Evolutionary conservation across 192 early-diverging fungal genomes (phyloP), one percentile per base, ranked within the genome.

Genomic region (Paraglomus brasilianum): DNA sequence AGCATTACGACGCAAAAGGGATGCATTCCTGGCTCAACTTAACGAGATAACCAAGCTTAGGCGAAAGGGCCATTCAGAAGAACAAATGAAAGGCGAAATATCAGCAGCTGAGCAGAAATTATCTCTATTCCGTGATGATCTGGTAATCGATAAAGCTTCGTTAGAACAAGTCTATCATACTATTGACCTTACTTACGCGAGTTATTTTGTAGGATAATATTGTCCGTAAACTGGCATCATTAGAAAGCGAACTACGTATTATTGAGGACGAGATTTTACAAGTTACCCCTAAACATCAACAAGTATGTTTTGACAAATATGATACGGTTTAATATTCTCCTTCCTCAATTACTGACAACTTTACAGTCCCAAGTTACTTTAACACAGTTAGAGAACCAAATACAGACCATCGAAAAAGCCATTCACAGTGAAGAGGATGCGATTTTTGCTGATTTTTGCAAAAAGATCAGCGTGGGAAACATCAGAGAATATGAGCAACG

Each of bases 401-500:
- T 83, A 48, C 43, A 73, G 5, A 60, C 24, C 14, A 66, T 79
- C 9, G 80, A 81, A 72, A 59, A 64, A 4, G 72, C 61, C 9
- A 83, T 92, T 47, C 75, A 78, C 22, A 63, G 72, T 19, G 79
- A 83, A 22, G 87, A 88, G 45, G 86, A 90, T 62, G 72, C 78
- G 14, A 78, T 93, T 6, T 99, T 99, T 83, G 82, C 80, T 0
- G 80, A 78, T 1, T 95, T 99, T 58, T 98, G 97, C 76, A 50
- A 55, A 39, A 66, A 72, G 9, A 86, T 93, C n/a, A 80, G 83
- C 4, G 88, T 98, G 1, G 48, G 77, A 8, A 90, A 86, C 66
- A 87, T 98, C 66, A 88, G 92, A 5, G 95, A 92, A 64, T 98
- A 95, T 72, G 95, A 99, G 72, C 84, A 85, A 17, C 77, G 83